Base-by-base conservation (phyloP, 768 basidiomycete genomes). In the Leccinellum luteum region DNA sequence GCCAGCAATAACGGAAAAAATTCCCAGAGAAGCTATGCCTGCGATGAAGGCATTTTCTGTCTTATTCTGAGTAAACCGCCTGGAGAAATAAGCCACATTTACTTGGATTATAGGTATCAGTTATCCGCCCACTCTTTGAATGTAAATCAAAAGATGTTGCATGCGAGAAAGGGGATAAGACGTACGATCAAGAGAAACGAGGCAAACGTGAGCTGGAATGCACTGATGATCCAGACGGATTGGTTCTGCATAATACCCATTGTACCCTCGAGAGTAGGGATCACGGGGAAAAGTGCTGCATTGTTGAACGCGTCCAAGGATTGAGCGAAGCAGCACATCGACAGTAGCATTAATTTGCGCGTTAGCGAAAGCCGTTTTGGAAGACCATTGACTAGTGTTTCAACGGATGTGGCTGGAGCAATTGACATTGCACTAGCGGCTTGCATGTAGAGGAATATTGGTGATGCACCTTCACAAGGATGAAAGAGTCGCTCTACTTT, bases 191-290 rank as follows among this genome's bases (percentile, higher is more conserved):
- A 48, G 17, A 69, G 65, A 53, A 80, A 74, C 2, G 79, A 70
- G 12, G 80, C 75, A 64, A 80, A 81, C 2, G 80, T 81, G 30
- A 81, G 67, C 43, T 79, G 76, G 57, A 74, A 80, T 13, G 76
- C 78, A 44, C 76, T 74, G 25, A 78, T 62, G 4, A 79, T 55
- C 79, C 80, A 81, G 32, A 73, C 70, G 3, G 66, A 70, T 48
- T 75, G 67, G 50, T 65, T 54, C 31, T 68, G 51, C 66, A 61
- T n/a, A 58, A 64, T 38, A 72, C 70, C 32, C 14, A 54, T 56
- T 25, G 54, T 56, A 13, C 21, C 6, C 35, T 67, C 60, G 27
- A 79, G 68, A 31, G 66, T 64, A 19, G 78, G 77, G 47, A 79
- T 72, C 13, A 73, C 76, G 6, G 76, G 66, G 48, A 77, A 73